Evolutionary conservation across 2,329 filamentous ascomycete species (phyloP), one percentile per base, ranked within the genome.

Genomic region (Exophiala sp.): DNA sequence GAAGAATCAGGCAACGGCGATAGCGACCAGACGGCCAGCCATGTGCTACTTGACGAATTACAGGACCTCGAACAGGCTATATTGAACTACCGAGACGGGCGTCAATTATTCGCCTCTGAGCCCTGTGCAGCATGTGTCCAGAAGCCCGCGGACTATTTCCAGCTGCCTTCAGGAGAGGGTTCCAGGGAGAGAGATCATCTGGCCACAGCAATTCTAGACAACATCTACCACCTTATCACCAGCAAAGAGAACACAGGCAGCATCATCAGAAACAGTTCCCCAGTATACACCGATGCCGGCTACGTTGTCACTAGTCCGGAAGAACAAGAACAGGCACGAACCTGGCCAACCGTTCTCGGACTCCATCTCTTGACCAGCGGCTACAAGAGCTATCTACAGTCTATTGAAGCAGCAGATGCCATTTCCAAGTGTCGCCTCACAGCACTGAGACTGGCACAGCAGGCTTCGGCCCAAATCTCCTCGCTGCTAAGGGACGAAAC

Each of bases 391-490:
- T 63, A 58, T 40, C 35, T 56, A 22, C 44, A 53, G 39, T 52
- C 49, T 5, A 10, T 55, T 2, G 37, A 39, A 10, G 30, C 35
- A n/a, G 24, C 50, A 8, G 43, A 44, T 2, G 24, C 34, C 11
- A 38, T 55, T 7, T 55, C 60, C 2, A 44, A 32, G 19, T 60
- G 58, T 32, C 61, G 62, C 13, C 40, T 64, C 7, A 50, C 53
- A 11, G 56, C 62, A 16, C 50, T 64, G 18, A 56, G 53, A 22
- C 57, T 63, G 18, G 62, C 61, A 4, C 58, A 62, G 35, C 57
- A 58, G 43, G 62, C 57, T 22, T 27, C 53, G 6, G 40, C 44
- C 8, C 53, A 58, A 11, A 44, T 64, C 23, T 8, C 42, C 1
- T 24, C 47, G 10, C 43, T 63, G 2, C 48, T 63, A 10, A 51